A percentile compares a stretch with the other conserved stretches of the same genome.
phyloP scores from a whole-genome alignment of 805 yeast species.

The Wickerhamomyces bovis region DNA sequence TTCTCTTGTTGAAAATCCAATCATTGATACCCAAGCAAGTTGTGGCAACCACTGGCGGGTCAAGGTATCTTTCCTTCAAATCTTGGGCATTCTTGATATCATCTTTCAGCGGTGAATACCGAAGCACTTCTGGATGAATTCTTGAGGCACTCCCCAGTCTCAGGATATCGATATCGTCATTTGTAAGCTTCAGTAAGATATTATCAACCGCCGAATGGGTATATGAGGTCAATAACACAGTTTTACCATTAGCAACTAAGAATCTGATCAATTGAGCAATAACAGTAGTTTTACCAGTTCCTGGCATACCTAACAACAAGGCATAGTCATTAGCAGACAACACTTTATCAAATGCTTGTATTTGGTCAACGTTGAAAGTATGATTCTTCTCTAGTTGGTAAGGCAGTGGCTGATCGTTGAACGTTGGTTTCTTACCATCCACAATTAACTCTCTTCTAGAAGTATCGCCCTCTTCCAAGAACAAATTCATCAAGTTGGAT shows the following conservation, averaged over 20 bases:
- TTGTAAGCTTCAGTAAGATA: conserved; percentile 65
- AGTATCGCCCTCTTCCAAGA: conserved; percentile 38
- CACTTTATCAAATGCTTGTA: conserved; percentile 58
- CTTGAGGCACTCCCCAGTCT: conserved; percentile 59
- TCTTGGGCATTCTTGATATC: conserved; percentile 37
- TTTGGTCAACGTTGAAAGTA: conserved; percentile 65
- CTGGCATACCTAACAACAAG: conserved; percentile 93
- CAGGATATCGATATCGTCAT: conserved; percentile 43
- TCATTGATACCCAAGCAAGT: conserved; percentile 79
- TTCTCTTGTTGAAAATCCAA: conserved; percentile 46
- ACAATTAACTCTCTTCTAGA: conserved; percentile 29
- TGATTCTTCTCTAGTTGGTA: conserved; percentile 13
- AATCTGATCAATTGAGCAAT: conserved; percentile 68
- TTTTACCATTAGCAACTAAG: conserved; percentile 53
- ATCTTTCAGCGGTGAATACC: conserved; percentile 43
- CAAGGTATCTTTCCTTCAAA: conserved; percentile 40
- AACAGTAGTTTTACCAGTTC: conserved; percentile 92
- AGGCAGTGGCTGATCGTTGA: conserved; percentile 19
- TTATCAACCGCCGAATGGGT: conserved; percentile 97
- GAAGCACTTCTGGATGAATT: conserved; percentile 56
- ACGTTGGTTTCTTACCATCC: conserved; percentile 26
- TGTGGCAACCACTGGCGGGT: conserved; percentile 75
- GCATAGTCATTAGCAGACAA: conserved; percentile 68
- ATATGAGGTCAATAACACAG: conserved; percentile 75
- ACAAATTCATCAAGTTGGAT: conserved; percentile 65